These are phyloP conservation scores for Colletotrichum zoysiae DNA, from an alignment of 2,329 filamentous ascomycete species.

Conservation along the genomic window DNA sequence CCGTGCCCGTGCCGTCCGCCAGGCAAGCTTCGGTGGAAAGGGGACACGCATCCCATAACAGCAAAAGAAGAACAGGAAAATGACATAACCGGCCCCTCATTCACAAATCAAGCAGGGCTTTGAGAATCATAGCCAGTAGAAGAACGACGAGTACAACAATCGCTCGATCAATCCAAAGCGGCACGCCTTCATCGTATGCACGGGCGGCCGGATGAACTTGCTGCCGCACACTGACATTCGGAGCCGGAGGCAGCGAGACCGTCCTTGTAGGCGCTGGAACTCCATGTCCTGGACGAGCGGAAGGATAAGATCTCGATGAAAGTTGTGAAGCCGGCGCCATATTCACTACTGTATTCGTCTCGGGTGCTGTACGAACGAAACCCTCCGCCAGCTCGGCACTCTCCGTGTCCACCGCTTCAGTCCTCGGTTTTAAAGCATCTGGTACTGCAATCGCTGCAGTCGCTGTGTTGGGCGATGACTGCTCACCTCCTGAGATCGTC, in stretches of 20 bases:
- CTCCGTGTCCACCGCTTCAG: conserved; percentile 53
- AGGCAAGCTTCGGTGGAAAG: background rate
- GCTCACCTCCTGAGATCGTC: conserved; percentile 13
- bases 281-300: conserved; percentile 45
- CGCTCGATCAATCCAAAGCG: conserved; percentile 83
- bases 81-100: conserved; percentile 11
- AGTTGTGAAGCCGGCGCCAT: background rate
- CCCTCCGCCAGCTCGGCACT: conserved; percentile 67
- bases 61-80: background rate
- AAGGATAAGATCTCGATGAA: background rate
- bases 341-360: conserved; percentile 14
- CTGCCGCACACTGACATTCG: conserved; percentile 26
- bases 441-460: background rate
- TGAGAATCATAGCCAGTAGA: conserved; percentile 77
- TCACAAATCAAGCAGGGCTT: conserved; percentile 58
- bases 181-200: conserved; percentile 62
- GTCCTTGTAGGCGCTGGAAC: conserved; percentile 48
- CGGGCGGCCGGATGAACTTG: conserved; percentile 26
- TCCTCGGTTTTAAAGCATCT: conserved; percentile 3
- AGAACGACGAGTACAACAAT: conserved; percentile 80
- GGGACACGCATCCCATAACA: background rate
- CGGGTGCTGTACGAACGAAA: conserved; percentile 65
- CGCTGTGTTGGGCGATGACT: background rate
- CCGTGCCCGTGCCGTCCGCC: background rate
- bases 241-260: conserved; percentile 45